Percentiles rank a stretch among this genome's conserved stretches.
Conservation (phyloP, 140 eudicot species). For the Erigeron philadelphicus region DNA sequence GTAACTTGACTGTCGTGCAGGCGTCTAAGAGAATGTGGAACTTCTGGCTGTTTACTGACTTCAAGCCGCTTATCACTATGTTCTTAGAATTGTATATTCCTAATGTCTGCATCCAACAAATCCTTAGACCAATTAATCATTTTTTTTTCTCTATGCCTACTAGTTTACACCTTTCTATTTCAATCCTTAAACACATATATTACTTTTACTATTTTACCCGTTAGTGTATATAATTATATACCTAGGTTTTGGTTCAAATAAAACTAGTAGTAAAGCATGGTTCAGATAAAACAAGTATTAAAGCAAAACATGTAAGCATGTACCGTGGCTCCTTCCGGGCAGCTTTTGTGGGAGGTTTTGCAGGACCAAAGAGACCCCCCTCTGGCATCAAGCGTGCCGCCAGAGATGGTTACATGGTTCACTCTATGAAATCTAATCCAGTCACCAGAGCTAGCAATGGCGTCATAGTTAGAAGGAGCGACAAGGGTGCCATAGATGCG, state of each 20-base stretch:
- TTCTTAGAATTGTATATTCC: constrained; percentile 31
- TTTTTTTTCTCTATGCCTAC: too few species aligned
- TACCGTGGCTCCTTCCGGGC: constrained; percentile 42
- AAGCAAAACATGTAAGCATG: neutral
- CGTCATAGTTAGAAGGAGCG: constrained; percentile 32
- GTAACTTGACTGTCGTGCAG: constrained; percentile 21
- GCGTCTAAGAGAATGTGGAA: constrained; percentile 33
- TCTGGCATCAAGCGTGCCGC: constrained; percentile 40
- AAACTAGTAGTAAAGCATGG: too few species aligned
- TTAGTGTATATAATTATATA: too few species aligned
- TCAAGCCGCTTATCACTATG: constrained; percentile 29
- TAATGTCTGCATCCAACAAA: constrained; percentile 21
- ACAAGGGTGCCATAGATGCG: constrained; percentile 31
- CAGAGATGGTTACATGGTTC: constrained; percentile 27
- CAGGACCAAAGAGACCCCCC: constrained; percentile 42
- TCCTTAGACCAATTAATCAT: neutral
- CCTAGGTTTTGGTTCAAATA: too few species aligned
- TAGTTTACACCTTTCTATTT: too few species aligned
- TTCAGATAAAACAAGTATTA: too few species aligned
- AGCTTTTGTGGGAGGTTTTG: constrained; percentile 27
- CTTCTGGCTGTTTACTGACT: constrained; percentile 38
- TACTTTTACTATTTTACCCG: too few species aligned
- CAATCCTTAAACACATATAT: too few species aligned
- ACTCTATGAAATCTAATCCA: constrained; percentile 35
- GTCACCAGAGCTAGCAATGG: constrained; percentile 21